Evolutionary conservation across 2,329 filamentous ascomycete species (phyloP).

Genomic region (Lasiodiplodia sp.): DNA sequence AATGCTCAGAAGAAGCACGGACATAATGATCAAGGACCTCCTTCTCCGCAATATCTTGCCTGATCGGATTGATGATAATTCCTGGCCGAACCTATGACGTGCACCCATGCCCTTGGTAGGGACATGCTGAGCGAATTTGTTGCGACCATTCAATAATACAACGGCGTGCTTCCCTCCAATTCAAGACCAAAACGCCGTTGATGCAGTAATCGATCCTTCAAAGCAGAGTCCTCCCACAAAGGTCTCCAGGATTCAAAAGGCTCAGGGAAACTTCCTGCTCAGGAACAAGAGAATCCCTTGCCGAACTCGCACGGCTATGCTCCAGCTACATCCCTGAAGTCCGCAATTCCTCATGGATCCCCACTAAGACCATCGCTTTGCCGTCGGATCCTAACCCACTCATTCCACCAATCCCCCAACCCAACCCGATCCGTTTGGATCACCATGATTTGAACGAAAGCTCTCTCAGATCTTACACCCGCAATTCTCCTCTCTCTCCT

Average conservation of each 20-base stretch:
- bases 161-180: not conserved
- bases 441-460: not conserved
- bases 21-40: slow-evolving; percentile 23
- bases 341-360: not conserved
- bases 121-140: not conserved
- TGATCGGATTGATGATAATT: not conserved
- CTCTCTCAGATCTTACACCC: not conserved
- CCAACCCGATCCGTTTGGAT: not conserved
- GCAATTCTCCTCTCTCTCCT: not conserved
- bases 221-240: not conserved
- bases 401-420: not conserved
- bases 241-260: not conserved
- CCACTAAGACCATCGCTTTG: not conserved
- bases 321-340: not conserved
- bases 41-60: not conserved
- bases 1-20: not conserved
- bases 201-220: not conserved
- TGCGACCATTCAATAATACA: not conserved
- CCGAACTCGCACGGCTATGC: not conserved
- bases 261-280: not conserved
- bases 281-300: not conserved
- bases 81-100: not conserved
- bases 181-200: slow-evolving; percentile 11
- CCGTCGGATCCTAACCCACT: not conserved
- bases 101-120: not conserved